Conservation (phyloP, 805 yeast species). For the Sungouiozyma ichnusensis region DNA sequence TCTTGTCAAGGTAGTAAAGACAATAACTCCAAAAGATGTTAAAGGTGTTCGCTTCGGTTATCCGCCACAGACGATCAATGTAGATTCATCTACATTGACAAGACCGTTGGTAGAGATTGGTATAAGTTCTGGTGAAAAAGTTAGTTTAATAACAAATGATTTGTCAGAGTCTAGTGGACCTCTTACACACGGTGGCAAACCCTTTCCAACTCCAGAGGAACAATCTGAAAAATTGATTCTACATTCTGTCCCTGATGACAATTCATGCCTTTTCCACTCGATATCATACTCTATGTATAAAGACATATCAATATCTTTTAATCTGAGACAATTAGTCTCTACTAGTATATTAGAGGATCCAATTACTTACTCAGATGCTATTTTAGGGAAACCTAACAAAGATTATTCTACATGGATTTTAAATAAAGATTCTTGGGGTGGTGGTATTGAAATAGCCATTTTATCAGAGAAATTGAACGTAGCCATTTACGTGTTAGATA, state of each 20-base stretch:
- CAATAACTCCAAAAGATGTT: slow-evolving; percentile 4
- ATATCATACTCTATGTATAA: slow-evolving; percentile 42
- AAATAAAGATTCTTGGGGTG: slow-evolving; percentile 64
- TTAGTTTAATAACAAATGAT: slow-evolving; percentile 23
- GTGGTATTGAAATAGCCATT: slow-evolving; percentile 66
- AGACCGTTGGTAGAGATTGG: slow-evolving; percentile 33
- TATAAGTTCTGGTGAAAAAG: slow-evolving; percentile 49
- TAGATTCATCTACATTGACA: slow-evolving; percentile 12
- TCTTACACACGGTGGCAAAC: background rate
- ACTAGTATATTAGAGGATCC: slow-evolving; percentile 34
- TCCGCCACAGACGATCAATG: slow-evolving; percentile 44
- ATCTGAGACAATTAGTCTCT: slow-evolving; percentile 45
- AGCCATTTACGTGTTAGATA: slow-evolving; percentile 51
- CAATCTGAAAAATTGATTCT: slow-evolving; percentile 33
- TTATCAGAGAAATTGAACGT: slow-evolving; percentile 42
- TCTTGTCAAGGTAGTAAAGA: slow-evolving; percentile 19
- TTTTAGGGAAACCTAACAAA: slow-evolving; percentile 33
- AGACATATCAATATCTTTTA: slow-evolving; percentile 34
- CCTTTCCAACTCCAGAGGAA: too few species aligned
- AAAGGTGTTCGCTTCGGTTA: slow-evolving; percentile 41
- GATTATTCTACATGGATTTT: slow-evolving; percentile 55
- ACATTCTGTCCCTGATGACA: slow-evolving; percentile 62
- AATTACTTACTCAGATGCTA: slow-evolving; percentile 41
- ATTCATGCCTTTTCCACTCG: slow-evolving; percentile 66
- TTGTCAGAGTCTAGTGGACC: background rate